Percentiles rank a stretch among this genome's conserved stretches.
phyloP scores from a whole-genome alignment of 768 basidiomycete genomes.

The Suillus placidus region DNA sequence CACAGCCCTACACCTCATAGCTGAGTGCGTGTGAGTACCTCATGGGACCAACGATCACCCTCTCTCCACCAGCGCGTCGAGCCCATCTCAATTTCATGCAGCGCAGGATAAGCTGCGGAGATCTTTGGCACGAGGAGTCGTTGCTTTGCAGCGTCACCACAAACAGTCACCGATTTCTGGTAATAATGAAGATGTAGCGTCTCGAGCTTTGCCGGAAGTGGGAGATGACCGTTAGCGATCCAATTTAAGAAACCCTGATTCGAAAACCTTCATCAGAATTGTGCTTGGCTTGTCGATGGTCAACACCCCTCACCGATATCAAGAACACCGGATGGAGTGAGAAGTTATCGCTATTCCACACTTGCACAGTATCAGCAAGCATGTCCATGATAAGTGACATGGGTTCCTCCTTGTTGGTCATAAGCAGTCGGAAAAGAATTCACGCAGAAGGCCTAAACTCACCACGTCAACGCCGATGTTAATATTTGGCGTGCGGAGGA shows the following conservation, averaged over 20 bases:
- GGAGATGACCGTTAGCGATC: conserved; percentile 1
- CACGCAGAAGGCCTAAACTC: background rate
- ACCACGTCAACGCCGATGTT: background rate
- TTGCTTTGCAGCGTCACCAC: background rate
- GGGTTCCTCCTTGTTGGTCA: background rate
- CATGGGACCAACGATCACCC: background rate
- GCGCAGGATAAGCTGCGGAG: background rate
- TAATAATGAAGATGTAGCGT: conserved; percentile 1
- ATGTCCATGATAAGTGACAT: conserved; percentile 4
- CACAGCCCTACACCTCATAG: background rate
- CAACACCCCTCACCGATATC: background rate
- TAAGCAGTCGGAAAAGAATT: background rate
- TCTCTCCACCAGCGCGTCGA: conserved; percentile 1
- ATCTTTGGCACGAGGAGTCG: background rate
- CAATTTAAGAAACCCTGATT: background rate
- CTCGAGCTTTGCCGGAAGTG: background rate
- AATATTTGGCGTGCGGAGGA: conserved; percentile 1
- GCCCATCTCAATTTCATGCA: conserved; percentile 1
- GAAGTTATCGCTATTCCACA: background rate
- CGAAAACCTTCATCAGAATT: background rate
- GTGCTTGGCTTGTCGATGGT: background rate
- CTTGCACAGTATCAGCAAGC: background rate
- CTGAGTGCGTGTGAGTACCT: background rate
- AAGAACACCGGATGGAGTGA: background rate
- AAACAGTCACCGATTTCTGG: background rate